Evolutionary conservation across 768 basidiomycete species (phyloP), one percentile per base, ranked within the genome.

Genomic region (Mycena pura): DNA sequence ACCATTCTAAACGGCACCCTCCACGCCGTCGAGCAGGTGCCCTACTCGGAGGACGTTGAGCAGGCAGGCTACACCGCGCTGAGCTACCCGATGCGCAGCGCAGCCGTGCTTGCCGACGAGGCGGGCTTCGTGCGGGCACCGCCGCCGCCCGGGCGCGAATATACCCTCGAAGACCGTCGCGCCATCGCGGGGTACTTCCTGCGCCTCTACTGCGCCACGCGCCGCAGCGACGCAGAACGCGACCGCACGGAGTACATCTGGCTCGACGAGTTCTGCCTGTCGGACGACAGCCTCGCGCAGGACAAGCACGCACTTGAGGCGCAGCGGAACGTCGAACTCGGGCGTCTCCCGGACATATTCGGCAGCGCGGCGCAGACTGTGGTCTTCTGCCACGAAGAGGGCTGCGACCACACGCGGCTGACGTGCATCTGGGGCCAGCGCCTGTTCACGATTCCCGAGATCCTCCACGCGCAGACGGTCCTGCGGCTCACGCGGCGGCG

Each of bases 281-380:
- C 39, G 1, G 48, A 57, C 36, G 40, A 45, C 22, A 2, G 6
- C 15, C 0, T 41, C 3, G 7, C 2, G 17, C 14, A 27, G 4
- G 29, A 43, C 19, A 22, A 29, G 0, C 13, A 55, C 3, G 21
- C 3, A 1, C 17, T 57, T 29, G 21, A 5, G 6, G 10, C 8
- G 29, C 47, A 57, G 39, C 46, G 56, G 3, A 34, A 15, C 28
- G 17, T 1, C 2, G 66, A 68, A 28, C 29, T 68, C 1, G 66
- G 66, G 17, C 45, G 50, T 24, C 10, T 68, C 14, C 50, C 66
- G 8, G 66, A 68, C 25, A 63, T 68, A 6, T 68, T 68, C 43
- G 17, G 60, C 5, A 38, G 34, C 6, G 66, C 66, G 1, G 13
- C 10, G 6, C 36, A 57, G 29, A 66, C 67, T 32, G 50, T 36